Evolutionary conservation across 148 eudicot species (phyloP).

Genomic region (Rhododendron ovatum): DNA sequence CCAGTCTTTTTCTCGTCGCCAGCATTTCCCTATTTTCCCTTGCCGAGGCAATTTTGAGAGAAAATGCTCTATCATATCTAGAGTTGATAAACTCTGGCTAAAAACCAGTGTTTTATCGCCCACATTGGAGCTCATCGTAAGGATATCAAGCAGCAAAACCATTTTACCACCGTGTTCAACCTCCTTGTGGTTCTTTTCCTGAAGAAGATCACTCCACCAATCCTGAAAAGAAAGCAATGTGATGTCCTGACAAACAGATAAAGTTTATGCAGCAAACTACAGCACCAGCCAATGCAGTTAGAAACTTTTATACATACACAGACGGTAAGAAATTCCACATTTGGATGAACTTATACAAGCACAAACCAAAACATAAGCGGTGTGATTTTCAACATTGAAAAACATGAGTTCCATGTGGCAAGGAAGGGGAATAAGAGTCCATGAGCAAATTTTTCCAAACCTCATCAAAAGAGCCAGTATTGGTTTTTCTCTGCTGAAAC

Average conservation of each 20-base stretch:
- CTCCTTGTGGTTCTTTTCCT: conserved; percentile 46
- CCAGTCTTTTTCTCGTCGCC: conserved; percentile 95
- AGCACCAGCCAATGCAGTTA: neutral
- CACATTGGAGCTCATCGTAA: conserved; percentile 58
- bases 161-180: conserved; percentile 87
- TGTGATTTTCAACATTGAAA: neutral
- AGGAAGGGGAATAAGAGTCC: neutral
- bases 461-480: conserved; percentile 59
- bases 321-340: neutral
- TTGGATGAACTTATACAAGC: neutral
- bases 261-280: neutral
- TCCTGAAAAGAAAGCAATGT: conserved; percentile 45
- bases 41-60: conserved; percentile 53
- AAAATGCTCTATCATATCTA: conserved; percentile 75
- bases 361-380: neutral
- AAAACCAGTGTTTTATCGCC: conserved; percentile 91
- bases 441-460: conserved; percentile 28
- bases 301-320: neutral
- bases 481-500: conserved; percentile 35
- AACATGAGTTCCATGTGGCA: neutral
- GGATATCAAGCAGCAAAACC: conserved; percentile 89
- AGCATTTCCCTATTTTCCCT: conserved; percentile 61
- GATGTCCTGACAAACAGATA: neutral
- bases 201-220: conserved; percentile 88
- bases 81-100: conserved; percentile 85